Evolutionary conservation across 768 basidiomycete genomes (phyloP), one percentile per base, ranked within the genome.

Genomic region (Russula dissimulans): DNA sequence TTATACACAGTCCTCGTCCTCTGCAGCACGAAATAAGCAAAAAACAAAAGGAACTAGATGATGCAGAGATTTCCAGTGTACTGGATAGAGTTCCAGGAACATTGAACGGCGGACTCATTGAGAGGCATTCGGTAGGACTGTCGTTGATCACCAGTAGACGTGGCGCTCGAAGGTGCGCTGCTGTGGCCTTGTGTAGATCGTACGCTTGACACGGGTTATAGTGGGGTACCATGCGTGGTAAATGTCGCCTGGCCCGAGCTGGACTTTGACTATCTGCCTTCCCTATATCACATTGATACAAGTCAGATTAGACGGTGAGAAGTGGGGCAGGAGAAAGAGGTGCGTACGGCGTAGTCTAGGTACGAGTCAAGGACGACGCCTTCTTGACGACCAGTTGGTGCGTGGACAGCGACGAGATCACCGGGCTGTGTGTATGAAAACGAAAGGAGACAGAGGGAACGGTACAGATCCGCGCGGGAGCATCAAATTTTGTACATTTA

Each of bases 351-450:
- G 65, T 78, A 75, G 80, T 92, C 90, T 59, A 80, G 67, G 74
- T 87, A 84, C 38, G 87, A 80, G 43, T 89, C 87, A 41, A 91
- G 75, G 65, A 92, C 90, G 59, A 91, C 79, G 54, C 91, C 91
- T 70, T 94, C 90, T 68, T 79, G 81, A 63, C 81, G 77, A 66
- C 85, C 86, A 26, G 60, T 78, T 78, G 34, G 72, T 54, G 42
- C 81, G 67, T 83, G 79, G 68, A 91, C 85, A 57, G 86, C 78
- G 72, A 92, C 89, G 69, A 91, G 78, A 71, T 92, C 90, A 62
- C 89, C 90, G 56, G 88, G 81, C 86, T 89, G 58, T n/a, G 58
- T n/a, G 39, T 14, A 12, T 3, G 39, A 41, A 14, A 4, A 12
- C 1, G 39, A 15, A 14, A 12, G 12, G 15, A 41, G 9, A 26